These are phyloP conservation scores for Penicillium silybi DNA, from an alignment of 495 filamentous ascomycete species.

Conservation along the genomic window DNA sequence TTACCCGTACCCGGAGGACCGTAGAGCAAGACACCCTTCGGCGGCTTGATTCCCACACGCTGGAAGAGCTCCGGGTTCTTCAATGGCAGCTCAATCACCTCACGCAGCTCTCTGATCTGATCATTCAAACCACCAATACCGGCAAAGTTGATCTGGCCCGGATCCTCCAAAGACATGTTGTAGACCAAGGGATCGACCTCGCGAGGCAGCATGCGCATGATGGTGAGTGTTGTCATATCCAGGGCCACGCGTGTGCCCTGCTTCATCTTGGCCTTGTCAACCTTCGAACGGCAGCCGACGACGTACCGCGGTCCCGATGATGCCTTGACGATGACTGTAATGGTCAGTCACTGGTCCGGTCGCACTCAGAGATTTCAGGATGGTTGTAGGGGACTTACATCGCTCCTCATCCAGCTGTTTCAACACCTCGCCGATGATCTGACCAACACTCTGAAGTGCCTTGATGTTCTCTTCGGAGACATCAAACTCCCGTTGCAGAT, in stretches of 20 bases:
- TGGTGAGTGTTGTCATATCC: conserved; percentile 99
- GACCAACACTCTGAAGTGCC: conserved; percentile 96
- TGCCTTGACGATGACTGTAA: conserved; percentile 73
- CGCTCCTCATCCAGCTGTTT: conserved; percentile 98
- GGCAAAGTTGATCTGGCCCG: conserved; percentile 96
- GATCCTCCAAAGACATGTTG: conserved; percentile 99
- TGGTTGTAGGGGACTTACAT: conserved; percentile 54
- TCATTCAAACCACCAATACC: conserved; percentile 99
- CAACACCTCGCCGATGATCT: conserved; percentile 98
- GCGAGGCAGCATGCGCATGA: conserved; percentile 99
- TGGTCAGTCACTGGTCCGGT: conserved; percentile 6
- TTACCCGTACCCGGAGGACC: conserved; percentile 98
- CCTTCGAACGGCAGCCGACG: conserved; percentile 96
- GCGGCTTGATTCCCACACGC: conserved; percentile 96
- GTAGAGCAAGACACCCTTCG: conserved; percentile 95
- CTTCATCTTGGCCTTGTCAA: conserved; percentile 94
- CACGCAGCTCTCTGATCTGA: conserved; percentile 94
- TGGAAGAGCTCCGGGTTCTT: conserved; percentile 99
- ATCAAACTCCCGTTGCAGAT: conserved; percentile 88
- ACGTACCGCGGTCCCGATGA: conserved; percentile 98
- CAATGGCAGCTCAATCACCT: conserved; percentile 96
- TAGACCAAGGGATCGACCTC: conserved; percentile 99
- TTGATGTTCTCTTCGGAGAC: conserved; percentile 99
- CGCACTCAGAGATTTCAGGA: neutral
- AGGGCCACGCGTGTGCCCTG: conserved; percentile 97